Evolutionary conservation across 768 basidiomycete genomes (phyloP), one percentile per base, ranked within the genome.

Genomic region (Dacryopinax primogenitus): DNA sequence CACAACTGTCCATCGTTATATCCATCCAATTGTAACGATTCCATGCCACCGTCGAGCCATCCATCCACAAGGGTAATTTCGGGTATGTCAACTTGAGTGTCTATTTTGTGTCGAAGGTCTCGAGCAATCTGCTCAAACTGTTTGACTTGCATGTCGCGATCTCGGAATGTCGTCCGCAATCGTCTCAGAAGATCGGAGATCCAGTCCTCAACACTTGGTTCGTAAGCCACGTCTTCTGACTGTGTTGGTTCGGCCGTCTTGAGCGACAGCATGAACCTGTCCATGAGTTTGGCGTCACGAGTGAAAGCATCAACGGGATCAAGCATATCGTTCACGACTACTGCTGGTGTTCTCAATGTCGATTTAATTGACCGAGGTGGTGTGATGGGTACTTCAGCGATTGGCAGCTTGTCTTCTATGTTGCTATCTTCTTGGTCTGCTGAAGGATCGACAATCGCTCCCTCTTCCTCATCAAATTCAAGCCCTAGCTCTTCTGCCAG

Each of bases 401-500:
- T 32, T 2, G 18, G 11, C 15, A 30, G 11, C 26, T 26, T 26
- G 15, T 58, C 13, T 4, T 9, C 26, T 23, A 58, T 28, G 13
- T 23, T 32, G 11, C 32, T 30, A 18, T 58, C 51, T 2, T 6
- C 30, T 15, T 58, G 51, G 4, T 58, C 51, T 9, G 26, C 51
- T 3, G 26, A 58, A 28, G 51, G 51, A 71, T 88, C 90, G 65
- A 87, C 88, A 37, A 87, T 88, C 75, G 90, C 68, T 32, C 87
- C 87, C 47, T 87, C 89, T 72, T 90, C 88, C 30, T 70, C 69
- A 67, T 92, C 90, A 68, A 88, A 91, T 71, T 92, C 90, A 67
- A 92, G 86, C 11, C 90, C 90, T 68, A 92, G 89, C 74, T 92
- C 91, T 75, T 92, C 90, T 13, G 88, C 88, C 3, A 92, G 79